phyloP scores from a whole-genome alignment of 225 moss, liverwort and hornwort species.

The Pseudoscleropodium purum region DNA sequence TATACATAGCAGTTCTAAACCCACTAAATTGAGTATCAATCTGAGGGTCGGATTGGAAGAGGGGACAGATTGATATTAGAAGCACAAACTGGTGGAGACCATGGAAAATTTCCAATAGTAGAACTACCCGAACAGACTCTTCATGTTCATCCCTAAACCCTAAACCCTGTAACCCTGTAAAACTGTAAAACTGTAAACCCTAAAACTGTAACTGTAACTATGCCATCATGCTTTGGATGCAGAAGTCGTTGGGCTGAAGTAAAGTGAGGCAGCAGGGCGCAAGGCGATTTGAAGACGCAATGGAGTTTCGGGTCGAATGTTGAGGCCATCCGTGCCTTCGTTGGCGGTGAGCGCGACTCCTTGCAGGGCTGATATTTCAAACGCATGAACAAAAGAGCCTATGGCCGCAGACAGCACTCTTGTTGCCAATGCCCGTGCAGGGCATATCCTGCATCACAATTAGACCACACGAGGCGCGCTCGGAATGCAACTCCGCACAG shows the following conservation, averaged over 20 bases:
- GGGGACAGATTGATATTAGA: too few species aligned
- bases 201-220: not conserved
- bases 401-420: not conserved
- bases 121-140: not conserved
- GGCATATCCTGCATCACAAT: constrained; percentile 9
- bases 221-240: not conserved
- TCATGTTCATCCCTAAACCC: too few species aligned
- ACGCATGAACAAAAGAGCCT: constrained; percentile 1
- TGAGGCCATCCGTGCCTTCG: not conserved
- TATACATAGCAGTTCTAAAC: not conserved
- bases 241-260: not conserved
- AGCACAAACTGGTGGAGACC: not conserved
- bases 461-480: not conserved
- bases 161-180: too few species aligned
- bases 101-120: not conserved
- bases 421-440: constrained; percentile 2
- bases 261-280: not conserved
- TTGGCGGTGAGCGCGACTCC: not conserved
- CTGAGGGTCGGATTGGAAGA: too few species aligned
- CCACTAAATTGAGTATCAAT: not conserved
- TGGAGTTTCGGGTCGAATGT: not conserved
- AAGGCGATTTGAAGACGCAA: not conserved
- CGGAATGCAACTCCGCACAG: not conserved
- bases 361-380: not conserved
- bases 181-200: too few species aligned